Evolutionary conservation across 805 yeast species (phyloP).

Genomic region (Sugiyamaella lignohabitans): DNA sequence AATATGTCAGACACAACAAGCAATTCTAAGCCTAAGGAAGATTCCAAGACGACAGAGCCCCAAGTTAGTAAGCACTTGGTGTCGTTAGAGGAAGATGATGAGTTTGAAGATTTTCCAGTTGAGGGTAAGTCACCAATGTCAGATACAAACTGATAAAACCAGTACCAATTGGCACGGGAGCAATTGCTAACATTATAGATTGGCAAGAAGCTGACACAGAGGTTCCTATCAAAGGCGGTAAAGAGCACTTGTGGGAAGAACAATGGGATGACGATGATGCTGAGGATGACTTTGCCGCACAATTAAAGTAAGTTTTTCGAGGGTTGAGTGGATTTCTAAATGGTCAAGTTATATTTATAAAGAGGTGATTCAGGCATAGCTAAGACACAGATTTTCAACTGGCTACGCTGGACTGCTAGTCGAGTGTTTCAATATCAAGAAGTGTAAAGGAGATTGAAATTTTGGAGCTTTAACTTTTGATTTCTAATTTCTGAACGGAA

Average conservation of each 20-base stretch:
- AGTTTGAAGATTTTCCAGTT: conserved; percentile 89
- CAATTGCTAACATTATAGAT: conserved; percentile 30
- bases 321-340: too few relatives aligned
- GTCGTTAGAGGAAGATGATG: conserved; percentile 91
- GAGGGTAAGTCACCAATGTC: conserved; percentile 42
- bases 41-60: not conserved
- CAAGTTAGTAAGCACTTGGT: conserved; percentile 37
- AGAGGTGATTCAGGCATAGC: not conserved
- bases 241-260: conserved; percentile 82
- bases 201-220: conserved; percentile 62
- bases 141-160: not conserved
- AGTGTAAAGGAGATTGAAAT: too few relatives aligned
- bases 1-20: not conserved
- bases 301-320: conserved; percentile 48
- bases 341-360: not conserved
- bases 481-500: too few relatives aligned
- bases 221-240: conserved; percentile 36
- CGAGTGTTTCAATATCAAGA: too few relatives aligned
- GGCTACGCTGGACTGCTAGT: too few relatives aligned
- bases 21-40: not conserved
- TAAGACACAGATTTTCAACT: not conserved
- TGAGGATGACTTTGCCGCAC: conserved; percentile 79
- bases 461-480: too few relatives aligned
- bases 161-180: not conserved
- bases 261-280: conserved; percentile 94